Conservation (phyloP, 1,284 basidiomycete genomes). For the Coriolopsis trogii region DNA sequence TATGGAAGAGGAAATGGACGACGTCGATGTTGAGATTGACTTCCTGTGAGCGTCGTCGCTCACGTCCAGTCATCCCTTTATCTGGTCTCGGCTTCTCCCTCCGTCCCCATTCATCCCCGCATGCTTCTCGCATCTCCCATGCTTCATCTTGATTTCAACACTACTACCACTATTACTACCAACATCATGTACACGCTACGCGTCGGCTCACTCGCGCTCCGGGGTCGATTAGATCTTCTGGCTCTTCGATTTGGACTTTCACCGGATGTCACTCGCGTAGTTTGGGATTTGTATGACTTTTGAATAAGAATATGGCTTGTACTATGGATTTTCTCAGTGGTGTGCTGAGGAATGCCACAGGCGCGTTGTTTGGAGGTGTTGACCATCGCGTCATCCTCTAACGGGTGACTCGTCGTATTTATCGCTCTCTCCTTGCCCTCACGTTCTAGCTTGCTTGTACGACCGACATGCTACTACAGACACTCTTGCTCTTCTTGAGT, state of each 20-base stretch:
- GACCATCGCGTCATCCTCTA: no score
- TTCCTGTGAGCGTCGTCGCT: slow-evolving; percentile 1
- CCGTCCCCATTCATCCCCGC: neutral
- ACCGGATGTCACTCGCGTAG: neutral
- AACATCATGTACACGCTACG: neutral
- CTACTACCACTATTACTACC: neutral
- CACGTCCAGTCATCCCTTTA: neutral
- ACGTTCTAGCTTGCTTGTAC: neutral
- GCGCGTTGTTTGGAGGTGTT: slow-evolving; percentile 22
- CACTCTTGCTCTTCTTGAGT: slow-evolving; percentile 11
- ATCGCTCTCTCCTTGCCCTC: neutral
- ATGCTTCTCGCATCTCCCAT: neutral
- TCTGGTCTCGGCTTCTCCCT: slow-evolving; percentile 4
- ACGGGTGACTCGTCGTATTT: neutral
- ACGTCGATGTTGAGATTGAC: slow-evolving; percentile 18
- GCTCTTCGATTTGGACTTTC: slow-evolving; percentile 2
- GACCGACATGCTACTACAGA: slow-evolving; percentile 11
- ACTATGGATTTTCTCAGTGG: neutral
- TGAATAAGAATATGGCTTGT: slow-evolving; percentile 16
- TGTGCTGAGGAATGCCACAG: neutral
- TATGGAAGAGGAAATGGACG: slow-evolving; percentile 25
- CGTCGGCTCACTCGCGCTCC: neutral
- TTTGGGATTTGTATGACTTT: slow-evolving; percentile 13
- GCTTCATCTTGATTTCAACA: neutral
- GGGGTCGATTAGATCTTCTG: neutral